Base-by-base conservation (phyloP, 2,329 filamentous ascomycete species). In the Penicillium corylophilum region DNA sequence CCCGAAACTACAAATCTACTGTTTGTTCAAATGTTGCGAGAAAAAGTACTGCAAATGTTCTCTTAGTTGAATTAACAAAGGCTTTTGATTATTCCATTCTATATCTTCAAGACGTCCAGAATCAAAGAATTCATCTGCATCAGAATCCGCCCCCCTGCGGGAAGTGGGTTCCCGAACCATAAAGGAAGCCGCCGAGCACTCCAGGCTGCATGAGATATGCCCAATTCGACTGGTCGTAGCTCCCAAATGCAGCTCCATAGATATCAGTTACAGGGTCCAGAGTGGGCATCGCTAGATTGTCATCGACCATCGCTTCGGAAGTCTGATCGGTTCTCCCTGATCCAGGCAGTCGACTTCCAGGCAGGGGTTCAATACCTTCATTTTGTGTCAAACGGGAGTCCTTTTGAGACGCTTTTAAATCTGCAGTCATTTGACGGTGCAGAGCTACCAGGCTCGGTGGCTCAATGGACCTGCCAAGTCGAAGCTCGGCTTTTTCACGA, bases 401-500 rank as follows among this genome's bases (percentile, higher is more conserved):
- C 18, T 12, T 13, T 38, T 18, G 35, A 22, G 35, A 38, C 10
- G 35, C 16, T 4, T 38, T 38, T 10, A 13, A 20, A 10, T 38
- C 16, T 38, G 16, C 16, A 38, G 18, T 20, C 2, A 2, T 9
- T 12, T 38, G 18, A 4, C 35, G 16, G 35, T 38, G 35, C 18
- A 38, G 18, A 13, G 16, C 16, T 4, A 38, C 35, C 9, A 56
- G n/a, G 8, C 35, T 46, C n/a, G 48, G 56, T 4, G 46, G 28
- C 26, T 56, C 46, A 9, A 52, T 22, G 13, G 10, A 22, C 26
- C 73, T 74, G 0, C 81, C 81, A 6, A 72, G 66, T 45, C 74
- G 72, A 4, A 70, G 56, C 56, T 79, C 74, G 12, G 78, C 77
- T 2, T 75, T 71, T 58, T 79, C 79, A 48, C 79, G 78, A 2